Conservation (phyloP, 2,329 filamentous ascomycete species). For the Truncatella angustata region DNA sequence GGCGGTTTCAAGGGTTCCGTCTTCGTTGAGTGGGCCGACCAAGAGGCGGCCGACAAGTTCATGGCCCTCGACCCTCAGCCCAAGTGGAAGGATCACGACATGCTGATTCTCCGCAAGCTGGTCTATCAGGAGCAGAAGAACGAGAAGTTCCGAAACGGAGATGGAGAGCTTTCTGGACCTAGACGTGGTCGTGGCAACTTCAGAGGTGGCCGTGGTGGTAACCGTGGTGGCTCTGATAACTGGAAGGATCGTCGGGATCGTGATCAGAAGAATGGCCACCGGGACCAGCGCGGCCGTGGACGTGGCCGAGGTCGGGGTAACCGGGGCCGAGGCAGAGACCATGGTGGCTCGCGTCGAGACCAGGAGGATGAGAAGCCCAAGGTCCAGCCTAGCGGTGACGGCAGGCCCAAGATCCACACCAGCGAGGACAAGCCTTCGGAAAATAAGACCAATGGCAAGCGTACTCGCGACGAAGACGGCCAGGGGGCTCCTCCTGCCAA, state of each 20-base stretch:
- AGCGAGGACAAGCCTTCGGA: slow-evolving; percentile 34
- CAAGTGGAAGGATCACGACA: slow-evolving; percentile 75
- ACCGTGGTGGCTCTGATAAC: slow-evolving; percentile 49
- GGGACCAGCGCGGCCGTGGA: slow-evolving; percentile 43
- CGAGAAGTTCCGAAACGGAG: slow-evolving; percentile 68
- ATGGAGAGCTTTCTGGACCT: slow-evolving; percentile 56
- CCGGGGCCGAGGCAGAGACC: slow-evolving; percentile 38
- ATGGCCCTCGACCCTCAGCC: slow-evolving; percentile 77
- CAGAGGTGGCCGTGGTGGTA: slow-evolving; percentile 37
- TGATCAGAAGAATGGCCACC: slow-evolving; percentile 60
- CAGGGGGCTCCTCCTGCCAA: slow-evolving; percentile 52
- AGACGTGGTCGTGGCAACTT: slow-evolving; percentile 20
- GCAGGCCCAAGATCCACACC: slow-evolving; percentile 43
- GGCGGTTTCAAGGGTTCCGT: slow-evolving; percentile 92
- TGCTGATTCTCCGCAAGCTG: slow-evolving; percentile 84
- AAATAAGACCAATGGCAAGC: slow-evolving; percentile 46
- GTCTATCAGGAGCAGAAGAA: slow-evolving; percentile 81
- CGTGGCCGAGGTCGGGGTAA: slow-evolving; percentile 33
- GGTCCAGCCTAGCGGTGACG: slow-evolving; percentile 29
- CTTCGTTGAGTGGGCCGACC: slow-evolving; percentile 85
- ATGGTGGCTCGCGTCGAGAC: slow-evolving; percentile 33
- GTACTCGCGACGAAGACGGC: slow-evolving; percentile 47
- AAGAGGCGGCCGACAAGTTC: slow-evolving; percentile 79
- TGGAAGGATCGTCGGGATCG: slow-evolving; percentile 65
- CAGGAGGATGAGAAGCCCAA: slow-evolving; percentile 23